Evolutionary conservation across 2,329 filamentous ascomycete species (phyloP), one percentile per base, ranked within the genome.

Genomic region (Fusarium dimerum): DNA sequence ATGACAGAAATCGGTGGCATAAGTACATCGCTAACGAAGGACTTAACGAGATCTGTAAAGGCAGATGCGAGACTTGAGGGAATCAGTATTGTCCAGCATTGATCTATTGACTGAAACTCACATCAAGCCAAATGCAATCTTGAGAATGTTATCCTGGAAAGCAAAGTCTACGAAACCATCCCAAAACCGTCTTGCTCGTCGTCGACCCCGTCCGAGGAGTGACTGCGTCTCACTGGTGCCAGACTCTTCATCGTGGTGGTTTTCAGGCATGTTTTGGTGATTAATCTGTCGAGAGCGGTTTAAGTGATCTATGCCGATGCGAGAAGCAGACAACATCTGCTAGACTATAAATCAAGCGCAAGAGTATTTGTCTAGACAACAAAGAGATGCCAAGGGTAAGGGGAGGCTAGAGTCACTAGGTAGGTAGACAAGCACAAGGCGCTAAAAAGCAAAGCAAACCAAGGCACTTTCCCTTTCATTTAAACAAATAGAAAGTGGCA

Each of bases 101-200:
- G n/a, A 13, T 11, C 15, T 12, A 7, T 12, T 4, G 29, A 39
- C 32, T 8, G 9, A n/a, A 40, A 71, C 77, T 68, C 66, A 89
- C 86, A 91, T 90, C 58, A 90, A 74, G 60, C 87, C 88, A 61
- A 90, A 85, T 15, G 88, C 88, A 53, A 91, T 87, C 68, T 90
- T 85, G 26, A 91, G 78, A 44, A 90, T 87, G 61, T 90, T 90
- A 52, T 88, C 87, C 57, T 87, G 83, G 48, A 89, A 81, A 1
- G 86, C 87, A 69, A 90, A 91, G 67, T 89, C 86, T 60, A 85
- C 68, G 67, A 90, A 90, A 39, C 84, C 85, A 34, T 81, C 74
- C 75, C 82, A 85, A 51, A 82, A 72, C 53, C 76, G 75, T 56
- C 75, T 73, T 20, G 81, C 78, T 48, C 73, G 73, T 48, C 74